Conservation (phyloP, 2,329 filamentous ascomycete genomes). For the Balansia obtecta region DNA sequence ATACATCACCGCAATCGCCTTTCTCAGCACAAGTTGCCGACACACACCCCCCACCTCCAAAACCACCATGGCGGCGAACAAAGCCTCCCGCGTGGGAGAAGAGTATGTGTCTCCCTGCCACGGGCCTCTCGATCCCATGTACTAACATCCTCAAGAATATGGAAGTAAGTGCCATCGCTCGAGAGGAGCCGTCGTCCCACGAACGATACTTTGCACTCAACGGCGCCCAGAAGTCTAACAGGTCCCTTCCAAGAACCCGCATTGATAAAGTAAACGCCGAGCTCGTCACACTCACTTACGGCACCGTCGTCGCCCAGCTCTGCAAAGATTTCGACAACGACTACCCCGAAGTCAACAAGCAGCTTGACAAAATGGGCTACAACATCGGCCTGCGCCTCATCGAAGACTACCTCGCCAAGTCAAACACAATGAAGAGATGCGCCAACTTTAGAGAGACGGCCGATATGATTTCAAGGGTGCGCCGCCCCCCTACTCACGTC, state of each 20-base stretch:
- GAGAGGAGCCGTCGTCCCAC: background rate
- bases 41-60: background rate
- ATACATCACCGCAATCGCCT: background rate
- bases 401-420: slow-evolving; percentile 95
- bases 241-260: slow-evolving; percentile 53
- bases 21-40: background rate
- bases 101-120: slow-evolving; percentile 33
- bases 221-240: slow-evolving; percentile 15
- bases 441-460: slow-evolving; percentile 90
- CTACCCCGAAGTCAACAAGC: slow-evolving; percentile 92
- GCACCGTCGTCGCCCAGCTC: slow-evolving; percentile 90
- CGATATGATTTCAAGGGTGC: slow-evolving; percentile 87
- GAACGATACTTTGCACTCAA: background rate
- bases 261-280: slow-evolving; percentile 98
- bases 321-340: slow-evolving; percentile 94
- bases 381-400: slow-evolving; percentile 94
- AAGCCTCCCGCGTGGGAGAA: slow-evolving; percentile 49
- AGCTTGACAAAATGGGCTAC: slow-evolving; percentile 98
- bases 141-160: slow-evolving; percentile 52
- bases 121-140: background rate
- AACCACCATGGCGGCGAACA: slow-evolving; percentile 41
- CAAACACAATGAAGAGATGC: slow-evolving; percentile 77
- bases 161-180: slow-evolving; percentile 58
- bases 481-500: background rate
- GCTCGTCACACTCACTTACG: slow-evolving; percentile 92